Evolutionary conservation across 345 rosid species (phyloP), one percentile per base, ranked within the genome.

Genomic region (Eucalyptus dawsonii): DNA sequence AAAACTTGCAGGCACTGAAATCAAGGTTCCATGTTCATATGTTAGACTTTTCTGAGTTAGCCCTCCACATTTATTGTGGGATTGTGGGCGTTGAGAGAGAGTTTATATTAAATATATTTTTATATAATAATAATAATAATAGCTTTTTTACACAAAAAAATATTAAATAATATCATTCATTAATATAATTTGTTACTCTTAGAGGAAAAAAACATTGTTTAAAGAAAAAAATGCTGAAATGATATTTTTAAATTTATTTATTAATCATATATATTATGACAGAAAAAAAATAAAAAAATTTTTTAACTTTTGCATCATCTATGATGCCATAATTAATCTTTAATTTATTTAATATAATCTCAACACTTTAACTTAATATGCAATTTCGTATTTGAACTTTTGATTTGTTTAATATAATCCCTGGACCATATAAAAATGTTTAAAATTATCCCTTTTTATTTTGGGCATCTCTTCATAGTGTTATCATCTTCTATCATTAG

Each of bases 341-440:
- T 56, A 9, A 56, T 56, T 56, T 27, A 29, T 29, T 29, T 8
- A 29, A 12, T 29, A 14, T 29, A n/a, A 29, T 62, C 1, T 13
- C 3, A 4, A 4, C 2, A 14, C 17, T n/a, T 65, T 65, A n/a
- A 15, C 21, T n/a, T 9, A 31, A 15, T 4, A 4, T 31, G 2
- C 1, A 8, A 31, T 67, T 3, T 15, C 0, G 1, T 67, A 4
- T 9, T 1, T 8, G 3, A 67, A 31, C 1, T 15, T 67, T 31
- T 65, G 0, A 65, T 65, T 31, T 15, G 1, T 67, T 67, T 4
- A 15, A 31, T 4, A 6, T 67, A 7, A 1, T n/a, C 0, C 1
- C 0, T 2, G 0, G 14, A 31, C 3, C 5, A 8, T 67, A 62
- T 29, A n/a, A 62, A 62, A 14, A 62, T 31, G 0, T n/a, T 65